A percentile compares a stretch with the other conserved stretches of the same genome.
Conservation (phyloP, 768 basidiomycete genomes). For the Naganishia friedmannii region DNA sequence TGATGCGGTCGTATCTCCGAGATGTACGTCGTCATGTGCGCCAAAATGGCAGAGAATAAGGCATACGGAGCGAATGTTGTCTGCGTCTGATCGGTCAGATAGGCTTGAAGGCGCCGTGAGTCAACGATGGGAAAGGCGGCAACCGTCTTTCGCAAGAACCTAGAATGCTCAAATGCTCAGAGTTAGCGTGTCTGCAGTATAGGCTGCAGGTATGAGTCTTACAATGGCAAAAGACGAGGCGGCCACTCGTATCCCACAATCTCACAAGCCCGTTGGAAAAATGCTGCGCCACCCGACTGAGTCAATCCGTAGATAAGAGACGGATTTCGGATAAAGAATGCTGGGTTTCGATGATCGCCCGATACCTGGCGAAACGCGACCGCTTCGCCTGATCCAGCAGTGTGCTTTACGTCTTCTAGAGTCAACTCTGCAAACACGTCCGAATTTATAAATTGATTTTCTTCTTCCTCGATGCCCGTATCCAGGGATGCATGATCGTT, state of each 20-base stretch:
- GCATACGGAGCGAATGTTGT: conserved; percentile 33
- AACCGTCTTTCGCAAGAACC: conserved; percentile 27
- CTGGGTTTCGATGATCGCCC: conserved; percentile 26
- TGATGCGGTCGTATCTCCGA: conserved; percentile 32
- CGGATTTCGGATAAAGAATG: conserved; percentile 30
- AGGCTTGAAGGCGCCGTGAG: conserved; percentile 31
- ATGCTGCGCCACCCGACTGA: conserved; percentile 27
- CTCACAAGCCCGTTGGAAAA: conserved; percentile 15
- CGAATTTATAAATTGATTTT: conserved; percentile 32
- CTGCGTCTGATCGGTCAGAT: conserved; percentile 25
- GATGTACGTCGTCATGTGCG: conserved; percentile 33
- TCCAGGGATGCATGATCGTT: conserved; percentile 5
- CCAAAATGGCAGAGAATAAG: conserved; percentile 34
- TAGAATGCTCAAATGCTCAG: background rate
- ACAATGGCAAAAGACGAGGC: conserved; percentile 25
- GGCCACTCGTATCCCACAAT: conserved; percentile 21
- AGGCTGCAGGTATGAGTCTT: background rate
- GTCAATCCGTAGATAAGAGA: conserved; percentile 33
- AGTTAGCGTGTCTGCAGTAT: background rate
- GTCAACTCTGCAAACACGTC: conserved; percentile 31
- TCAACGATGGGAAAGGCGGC: conserved; percentile 36
- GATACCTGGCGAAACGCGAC: conserved; percentile 33
- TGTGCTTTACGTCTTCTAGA: conserved; percentile 19
- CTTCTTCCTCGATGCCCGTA: conserved; percentile 27
- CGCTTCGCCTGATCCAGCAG: conserved; percentile 18